Evolutionary conservation across 176 grass and related monocot genomes (phyloP).

Genomic region (Oryza nivara): DNA sequence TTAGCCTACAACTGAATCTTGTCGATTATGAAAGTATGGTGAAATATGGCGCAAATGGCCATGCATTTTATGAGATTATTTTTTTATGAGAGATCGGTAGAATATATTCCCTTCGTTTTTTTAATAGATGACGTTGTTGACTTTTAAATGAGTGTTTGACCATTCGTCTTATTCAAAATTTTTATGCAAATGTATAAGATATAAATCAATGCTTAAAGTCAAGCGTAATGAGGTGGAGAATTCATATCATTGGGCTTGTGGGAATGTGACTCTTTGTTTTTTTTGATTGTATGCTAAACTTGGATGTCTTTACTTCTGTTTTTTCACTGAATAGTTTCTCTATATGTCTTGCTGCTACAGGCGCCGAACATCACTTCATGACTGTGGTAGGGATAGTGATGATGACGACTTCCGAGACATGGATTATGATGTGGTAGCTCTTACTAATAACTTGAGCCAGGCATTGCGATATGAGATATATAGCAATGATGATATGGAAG

Average conservation of each 20-base stretch:
- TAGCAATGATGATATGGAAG: slow-evolving; percentile 81
- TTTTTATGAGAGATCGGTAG: too few species aligned
- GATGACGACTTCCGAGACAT: slow-evolving; percentile 93
- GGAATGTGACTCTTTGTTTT: slow-evolving; percentile 52
- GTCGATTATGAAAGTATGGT: too few species aligned
- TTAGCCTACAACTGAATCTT: too few species aligned
- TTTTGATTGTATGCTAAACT: slow-evolving; percentile 36
- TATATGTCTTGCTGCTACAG: slow-evolving; percentile 50
- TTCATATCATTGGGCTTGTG: slow-evolving; percentile 96
- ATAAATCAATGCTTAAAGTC: neutral
- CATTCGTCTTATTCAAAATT: too few species aligned
- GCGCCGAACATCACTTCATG: slow-evolving; percentile 87
- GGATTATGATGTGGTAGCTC: slow-evolving; percentile 95
- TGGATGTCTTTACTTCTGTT: neutral
- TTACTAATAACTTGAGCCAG: slow-evolving; percentile 96
- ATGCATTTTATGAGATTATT: too few species aligned
- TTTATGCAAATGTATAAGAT: too few species aligned
- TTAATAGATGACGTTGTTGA: too few species aligned
- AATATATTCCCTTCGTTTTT: too few species aligned
- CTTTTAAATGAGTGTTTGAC: too few species aligned
- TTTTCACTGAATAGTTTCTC: slow-evolving; percentile 7
- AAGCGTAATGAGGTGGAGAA: slow-evolving; percentile 86
- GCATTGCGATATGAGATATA: slow-evolving; percentile 93
- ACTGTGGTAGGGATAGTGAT: slow-evolving; percentile 89
- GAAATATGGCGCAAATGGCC: too few species aligned